phyloP scores from a whole-genome alignment of 2,329 filamentous ascomycete genomes.

The Penicillium sp. region DNA sequence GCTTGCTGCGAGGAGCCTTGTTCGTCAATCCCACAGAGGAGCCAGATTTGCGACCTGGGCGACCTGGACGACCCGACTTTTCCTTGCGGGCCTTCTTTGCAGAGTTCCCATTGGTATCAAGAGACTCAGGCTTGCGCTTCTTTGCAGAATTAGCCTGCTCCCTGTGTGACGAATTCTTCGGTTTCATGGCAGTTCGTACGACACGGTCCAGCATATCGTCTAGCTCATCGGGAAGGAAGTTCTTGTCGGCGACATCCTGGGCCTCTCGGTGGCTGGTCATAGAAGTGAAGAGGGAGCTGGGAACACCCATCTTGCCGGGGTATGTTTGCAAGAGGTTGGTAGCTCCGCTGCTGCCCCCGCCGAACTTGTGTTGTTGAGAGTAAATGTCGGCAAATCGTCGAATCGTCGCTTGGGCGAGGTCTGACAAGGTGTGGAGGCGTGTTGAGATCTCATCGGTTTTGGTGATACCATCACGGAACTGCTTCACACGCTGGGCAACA shows the following conservation, averaged over 20 bases:
- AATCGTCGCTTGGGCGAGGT: constrained; percentile 81
- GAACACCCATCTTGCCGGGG: constrained; percentile 78
- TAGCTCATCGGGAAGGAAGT: constrained; percentile 76
- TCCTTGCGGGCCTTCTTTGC: constrained; percentile 40
- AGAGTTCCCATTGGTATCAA: constrained; percentile 30
- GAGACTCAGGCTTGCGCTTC: constrained; percentile 48
- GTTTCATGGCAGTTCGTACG: constrained; percentile 71
- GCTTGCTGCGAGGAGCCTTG: constrained; percentile 43
- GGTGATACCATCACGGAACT: constrained; percentile 78
- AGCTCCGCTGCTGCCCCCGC: constrained; percentile 39
- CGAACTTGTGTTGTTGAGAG: constrained; percentile 66
- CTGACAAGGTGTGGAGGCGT: constrained; percentile 79
- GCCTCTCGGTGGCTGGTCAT: constrained; percentile 78
- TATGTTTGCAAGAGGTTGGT: constrained; percentile 74
- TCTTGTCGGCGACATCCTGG: constrained; percentile 83
- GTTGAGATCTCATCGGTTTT: constrained; percentile 51
- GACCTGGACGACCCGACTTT: constrained; percentile 19
- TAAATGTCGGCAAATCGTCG: constrained; percentile 84
- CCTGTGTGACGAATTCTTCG: constrained; percentile 47
- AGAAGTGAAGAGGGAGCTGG: constrained; percentile 74
- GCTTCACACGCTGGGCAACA: constrained; percentile 90
- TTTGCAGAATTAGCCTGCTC: constrained; percentile 31
- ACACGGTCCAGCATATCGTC: constrained; percentile 77
- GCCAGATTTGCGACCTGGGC: constrained; percentile 39
- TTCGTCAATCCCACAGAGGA: constrained; percentile 27